phyloP scores from a whole-genome alignment of 495 filamentous ascomycete species.

The Baudoinia panamericana region DNA sequence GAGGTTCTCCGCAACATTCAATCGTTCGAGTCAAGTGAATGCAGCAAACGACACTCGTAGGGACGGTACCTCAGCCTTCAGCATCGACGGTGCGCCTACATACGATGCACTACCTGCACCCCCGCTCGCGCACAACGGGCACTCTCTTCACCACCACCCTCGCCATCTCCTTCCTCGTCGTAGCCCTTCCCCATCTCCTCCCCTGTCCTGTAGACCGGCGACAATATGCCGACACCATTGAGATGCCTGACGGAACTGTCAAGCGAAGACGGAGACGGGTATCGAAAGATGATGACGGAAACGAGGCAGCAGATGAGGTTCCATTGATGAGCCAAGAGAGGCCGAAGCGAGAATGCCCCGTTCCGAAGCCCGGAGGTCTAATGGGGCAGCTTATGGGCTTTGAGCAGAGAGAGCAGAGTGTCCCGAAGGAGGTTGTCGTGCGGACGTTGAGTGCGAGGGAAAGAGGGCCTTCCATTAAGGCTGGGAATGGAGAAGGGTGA shows the following conservation, averaged over 20 bases:
- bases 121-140: slow-evolving; percentile 76
- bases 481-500: too few species aligned
- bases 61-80: too few species aligned
- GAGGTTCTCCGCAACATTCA: too few species aligned
- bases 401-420: slow-evolving; percentile 23
- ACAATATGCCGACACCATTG: slow-evolving; percentile 46
- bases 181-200: slow-evolving; percentile 79
- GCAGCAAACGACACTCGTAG: too few species aligned
- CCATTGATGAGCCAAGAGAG: slow-evolving; percentile 9
- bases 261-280: slow-evolving; percentile 28
- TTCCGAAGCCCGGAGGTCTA: slow-evolving; percentile 68
- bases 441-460: too few species aligned
- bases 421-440: slow-evolving; percentile 12
- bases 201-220: slow-evolving; percentile 75
- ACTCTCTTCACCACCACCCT: slow-evolving; percentile 94
- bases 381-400: slow-evolving; percentile 66
- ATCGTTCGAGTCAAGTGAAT: too few species aligned
- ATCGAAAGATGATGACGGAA: slow-evolving; percentile 27
- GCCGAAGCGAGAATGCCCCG: slow-evolving; percentile 48
- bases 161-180: slow-evolving; percentile 77
- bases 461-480: too few species aligned
- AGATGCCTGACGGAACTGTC: slow-evolving; percentile 44
- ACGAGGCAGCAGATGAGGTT: neutral
- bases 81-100: too few species aligned
- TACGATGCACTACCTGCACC: slow-evolving; percentile 62